These are phyloP conservation scores for Ammopiptanthus mongolicus DNA, from an alignment of 306 rosid genomes.

Conservation along the genomic window DNA sequence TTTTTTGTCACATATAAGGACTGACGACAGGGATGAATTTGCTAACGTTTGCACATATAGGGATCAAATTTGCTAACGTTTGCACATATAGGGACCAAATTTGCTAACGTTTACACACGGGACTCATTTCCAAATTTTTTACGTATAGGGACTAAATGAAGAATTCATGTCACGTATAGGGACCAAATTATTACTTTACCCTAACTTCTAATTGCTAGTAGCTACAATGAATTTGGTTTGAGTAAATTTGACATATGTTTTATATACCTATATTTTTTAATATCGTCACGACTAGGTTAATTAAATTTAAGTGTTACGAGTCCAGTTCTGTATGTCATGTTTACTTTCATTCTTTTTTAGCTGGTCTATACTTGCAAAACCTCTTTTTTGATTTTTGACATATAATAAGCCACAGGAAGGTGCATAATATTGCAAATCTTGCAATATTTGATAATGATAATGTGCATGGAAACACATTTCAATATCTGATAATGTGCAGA, in stretches of 20 bases:
- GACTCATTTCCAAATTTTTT: no score
- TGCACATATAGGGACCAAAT: no score
- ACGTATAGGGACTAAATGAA: no score
- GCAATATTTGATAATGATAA: not conserved
- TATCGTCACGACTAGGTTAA: not conserved
- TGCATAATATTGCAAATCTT: not conserved
- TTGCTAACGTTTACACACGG: no score
- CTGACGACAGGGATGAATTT: no score
- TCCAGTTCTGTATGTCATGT: not conserved
- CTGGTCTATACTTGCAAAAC: not conserved
- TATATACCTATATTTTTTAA: not conserved
- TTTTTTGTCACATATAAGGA: no score
- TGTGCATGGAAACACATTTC: not conserved
- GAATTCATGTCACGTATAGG: no score
- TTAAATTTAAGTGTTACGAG: not conserved
- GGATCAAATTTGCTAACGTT: no score
- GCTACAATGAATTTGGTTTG: not conserved
- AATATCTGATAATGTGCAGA: not conserved
- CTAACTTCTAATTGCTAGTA: not conserved
- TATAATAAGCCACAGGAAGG: not conserved
- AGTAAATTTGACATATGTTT: not conserved
- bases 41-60: no score
- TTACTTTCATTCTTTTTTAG: not conserved
- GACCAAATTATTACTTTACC: no score
- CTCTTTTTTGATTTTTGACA: not conserved